These are phyloP conservation scores for Cercospora janseana DNA, from an alignment of 2,329 filamentous ascomycete species.

Conservation along the genomic window DNA sequence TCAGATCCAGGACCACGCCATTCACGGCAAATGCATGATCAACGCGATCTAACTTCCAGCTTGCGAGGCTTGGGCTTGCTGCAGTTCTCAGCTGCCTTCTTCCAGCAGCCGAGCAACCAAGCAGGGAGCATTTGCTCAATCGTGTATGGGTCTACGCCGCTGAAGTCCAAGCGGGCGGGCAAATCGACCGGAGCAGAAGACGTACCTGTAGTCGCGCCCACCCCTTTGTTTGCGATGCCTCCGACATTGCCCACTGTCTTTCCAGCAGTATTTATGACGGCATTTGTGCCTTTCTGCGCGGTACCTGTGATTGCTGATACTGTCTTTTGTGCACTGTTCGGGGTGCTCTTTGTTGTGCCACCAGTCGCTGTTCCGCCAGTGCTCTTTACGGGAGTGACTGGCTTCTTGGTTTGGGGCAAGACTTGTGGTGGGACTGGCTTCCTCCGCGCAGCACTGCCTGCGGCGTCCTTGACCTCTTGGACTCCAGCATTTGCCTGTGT, in stretches of 20 bases:
- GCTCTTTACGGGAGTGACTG: constrained; percentile 9
- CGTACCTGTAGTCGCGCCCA: constrained; percentile 35
- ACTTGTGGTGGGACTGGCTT: constrained; percentile 27
- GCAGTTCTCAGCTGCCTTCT: constrained; percentile 24
- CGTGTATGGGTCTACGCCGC: constrained; percentile 16
- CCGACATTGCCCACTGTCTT: constrained; percentile 30
- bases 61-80: constrained; percentile 10
- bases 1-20: not conserved
- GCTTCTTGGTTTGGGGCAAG: constrained; percentile 21
- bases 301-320: constrained; percentile 29
- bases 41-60: constrained; percentile 5
- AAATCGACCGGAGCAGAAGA: constrained; percentile 18
- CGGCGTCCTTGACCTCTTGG: constrained; percentile 17
- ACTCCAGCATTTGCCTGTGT: constrained; percentile 22
- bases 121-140: constrained; percentile 30
- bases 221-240: constrained; percentile 28
- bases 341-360: constrained; percentile 12
- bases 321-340: constrained; percentile 25
- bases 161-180: constrained; percentile 27
- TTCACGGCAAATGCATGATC: not conserved
- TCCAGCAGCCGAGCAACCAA: constrained; percentile 32
- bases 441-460: constrained; percentile 6
- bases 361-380: constrained; percentile 11
- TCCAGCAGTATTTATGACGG: constrained; percentile 29
- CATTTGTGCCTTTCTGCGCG: constrained; percentile 31